Evolutionary conservation across 306 rosid species (phyloP).

Genomic region (Dalbergia oliveri): DNA sequence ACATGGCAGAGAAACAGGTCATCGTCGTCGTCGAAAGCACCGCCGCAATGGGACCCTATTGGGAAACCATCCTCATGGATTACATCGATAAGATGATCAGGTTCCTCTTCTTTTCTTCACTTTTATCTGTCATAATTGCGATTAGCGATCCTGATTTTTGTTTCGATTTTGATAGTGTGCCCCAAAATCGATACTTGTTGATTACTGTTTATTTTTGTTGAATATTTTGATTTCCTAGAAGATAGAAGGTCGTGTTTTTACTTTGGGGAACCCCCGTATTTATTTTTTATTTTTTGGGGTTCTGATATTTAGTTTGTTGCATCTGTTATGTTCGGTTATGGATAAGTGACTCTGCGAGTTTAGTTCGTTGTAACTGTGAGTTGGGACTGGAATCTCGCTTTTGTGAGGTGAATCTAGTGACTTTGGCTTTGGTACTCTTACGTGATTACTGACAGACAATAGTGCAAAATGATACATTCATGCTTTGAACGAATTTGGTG

Average conservation of each 20-base stretch:
- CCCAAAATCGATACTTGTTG: not conserved
- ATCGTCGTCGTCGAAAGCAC: constrained; percentile 84
- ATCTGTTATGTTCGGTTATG: not conserved
- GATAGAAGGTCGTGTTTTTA: too few relatives aligned
- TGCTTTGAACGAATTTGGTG: not conserved
- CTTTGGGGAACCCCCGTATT: not conserved
- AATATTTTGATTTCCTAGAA: not conserved
- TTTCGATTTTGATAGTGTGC: not conserved
- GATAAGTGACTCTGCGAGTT: not conserved
- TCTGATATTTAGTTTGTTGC: not conserved
- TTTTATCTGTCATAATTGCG: not conserved
- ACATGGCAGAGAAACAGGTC: constrained; percentile 86
- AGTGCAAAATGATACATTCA: not conserved
- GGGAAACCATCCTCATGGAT: constrained; percentile 68
- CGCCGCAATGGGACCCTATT: constrained; percentile 87
- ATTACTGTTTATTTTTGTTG: not conserved
- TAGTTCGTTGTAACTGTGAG: not conserved
- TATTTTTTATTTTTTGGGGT: not conserved
- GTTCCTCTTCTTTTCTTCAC: constrained; percentile 34
- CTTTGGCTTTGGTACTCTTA: not conserved
- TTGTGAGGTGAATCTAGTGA: not conserved
- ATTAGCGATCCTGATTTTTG: not conserved
- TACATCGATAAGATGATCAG: constrained; percentile 84
- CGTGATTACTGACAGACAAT: not conserved
- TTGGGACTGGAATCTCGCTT: constrained; percentile 8